Base-by-base conservation (phyloP, 768 basidiomycete species). In the Rhizopogon vulgaris region DNA sequence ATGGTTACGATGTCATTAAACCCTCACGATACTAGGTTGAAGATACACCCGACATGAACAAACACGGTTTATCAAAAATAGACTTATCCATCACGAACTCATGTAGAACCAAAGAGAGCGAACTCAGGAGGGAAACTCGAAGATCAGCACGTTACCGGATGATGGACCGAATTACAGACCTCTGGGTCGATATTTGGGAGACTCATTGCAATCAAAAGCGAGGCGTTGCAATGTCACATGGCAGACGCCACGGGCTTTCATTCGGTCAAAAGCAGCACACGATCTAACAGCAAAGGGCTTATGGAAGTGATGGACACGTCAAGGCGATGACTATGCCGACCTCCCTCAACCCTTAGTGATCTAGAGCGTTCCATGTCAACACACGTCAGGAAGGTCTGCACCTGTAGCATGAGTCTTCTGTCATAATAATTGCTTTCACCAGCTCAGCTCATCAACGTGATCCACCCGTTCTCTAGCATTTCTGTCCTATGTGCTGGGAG, bases 221-320 rank as follows among this genome's bases (percentile, higher is more conserved):
- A 32, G 22, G 22, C 45, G 3, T 46, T 46, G 45, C 18, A 46
- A 46, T 32, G 45, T 46, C 32, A 46, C 32, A 24, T 24, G 30
- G 5, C 24, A 3, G 14, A n/a, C 22, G 32, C 45, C 43, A 46
- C 45, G 45, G 36, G 12, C 45, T 18, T 32, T 22, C 17, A 32
- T 45, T 7, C 43, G 8, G 28, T 45, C 10, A 45, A 45, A 43
- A 45, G 43, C 30, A 45, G 12, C 12, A 18, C 43, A 32, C 30
- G 30, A 45, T 30, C 30, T 22, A 32, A 15, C 30, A 45, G 30
- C 18, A 32, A 45, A 45, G 8, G 17, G 43, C 11, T 32, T 18
- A 45, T 18, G 4, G n/a, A 43, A 32, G 28, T 45, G 30, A 32
- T 45, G 43, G 43, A 45, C 43, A 45, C 43, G 43, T 45, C 43